phyloP scores from a whole-genome alignment of 495 filamentous ascomycete genomes.

The Trichoderma orchidacearum region DNA sequence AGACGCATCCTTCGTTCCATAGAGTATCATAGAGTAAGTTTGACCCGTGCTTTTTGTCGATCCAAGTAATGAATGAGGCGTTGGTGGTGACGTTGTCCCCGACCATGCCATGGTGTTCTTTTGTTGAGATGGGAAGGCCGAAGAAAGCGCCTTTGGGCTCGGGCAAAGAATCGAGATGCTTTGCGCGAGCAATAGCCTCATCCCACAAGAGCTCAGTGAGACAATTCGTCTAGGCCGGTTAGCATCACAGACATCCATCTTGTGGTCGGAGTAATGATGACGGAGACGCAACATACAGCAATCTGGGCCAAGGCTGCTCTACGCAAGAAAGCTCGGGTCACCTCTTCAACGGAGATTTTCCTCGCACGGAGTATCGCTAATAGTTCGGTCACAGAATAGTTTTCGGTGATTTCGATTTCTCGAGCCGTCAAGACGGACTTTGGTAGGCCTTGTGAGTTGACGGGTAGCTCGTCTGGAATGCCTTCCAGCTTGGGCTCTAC shows the following conservation, averaged over 20 bases:
- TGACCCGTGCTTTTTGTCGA: conserved; percentile 11
- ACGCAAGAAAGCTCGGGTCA: conserved; percentile 1
- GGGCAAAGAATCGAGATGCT: conserved; percentile 37
- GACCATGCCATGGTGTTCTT: conserved; percentile 50
- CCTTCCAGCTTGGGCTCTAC: conserved; percentile 1
- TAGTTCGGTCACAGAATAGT: background rate
- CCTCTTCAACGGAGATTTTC: background rate
- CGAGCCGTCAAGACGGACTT: background rate
- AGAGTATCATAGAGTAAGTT: conserved; percentile 34
- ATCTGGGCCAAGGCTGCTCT: conserved; percentile 1
- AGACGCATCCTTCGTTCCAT: conserved; percentile 69
- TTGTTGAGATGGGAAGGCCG: conserved; percentile 52
- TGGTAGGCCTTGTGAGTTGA: background rate
- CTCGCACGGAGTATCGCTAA: background rate
- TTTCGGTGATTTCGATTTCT: conserved; percentile 1
- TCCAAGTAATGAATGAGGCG: conserved; percentile 11
- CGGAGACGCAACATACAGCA: background rate
- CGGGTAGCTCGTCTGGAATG: background rate
- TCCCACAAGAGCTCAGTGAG: conserved; percentile 55
- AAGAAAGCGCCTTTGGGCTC: conserved; percentile 46
- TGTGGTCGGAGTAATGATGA: background rate
- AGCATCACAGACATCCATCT: background rate
- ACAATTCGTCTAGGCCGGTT: conserved; percentile 31
- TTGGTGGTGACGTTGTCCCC: background rate
- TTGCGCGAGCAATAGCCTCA: conserved; percentile 41